Conservation (phyloP, 495 filamentous ascomycete genomes). For the Aeminium ludgeri region DNA sequence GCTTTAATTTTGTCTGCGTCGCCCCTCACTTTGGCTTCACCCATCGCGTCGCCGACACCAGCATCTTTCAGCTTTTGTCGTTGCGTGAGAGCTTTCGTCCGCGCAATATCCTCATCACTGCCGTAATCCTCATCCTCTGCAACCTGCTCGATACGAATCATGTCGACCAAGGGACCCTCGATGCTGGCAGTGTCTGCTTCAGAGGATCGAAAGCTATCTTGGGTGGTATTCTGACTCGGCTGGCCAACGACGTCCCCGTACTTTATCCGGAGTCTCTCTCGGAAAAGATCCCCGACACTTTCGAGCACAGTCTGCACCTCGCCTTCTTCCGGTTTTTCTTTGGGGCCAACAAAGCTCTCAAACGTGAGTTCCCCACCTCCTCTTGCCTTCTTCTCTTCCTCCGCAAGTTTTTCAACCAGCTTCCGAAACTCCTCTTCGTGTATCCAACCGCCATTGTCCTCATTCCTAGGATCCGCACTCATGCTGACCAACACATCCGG, state of each 20-base stretch:
- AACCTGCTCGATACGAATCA: constrained; percentile 29
- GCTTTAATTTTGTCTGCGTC: constrained; percentile 1
- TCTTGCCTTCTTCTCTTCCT: constrained; percentile 40
- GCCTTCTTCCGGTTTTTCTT: constrained; percentile 29
- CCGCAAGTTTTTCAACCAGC: constrained; percentile 40
- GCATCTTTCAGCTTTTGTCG: constrained; percentile 8
- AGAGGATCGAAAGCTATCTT: neutral
- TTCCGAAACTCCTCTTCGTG: constrained; percentile 72
- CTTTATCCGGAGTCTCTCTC: constrained; percentile 34
- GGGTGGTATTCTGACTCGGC: neutral
- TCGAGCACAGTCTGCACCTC: constrained; percentile 58
- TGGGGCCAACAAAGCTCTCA: constrained; percentile 40
- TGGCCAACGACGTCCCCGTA: no score
- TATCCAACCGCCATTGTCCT: constrained; percentile 59
- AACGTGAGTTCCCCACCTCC: constrained; percentile 37
- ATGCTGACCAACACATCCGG: constrained; percentile 67
- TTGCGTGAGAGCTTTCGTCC: constrained; percentile 12
- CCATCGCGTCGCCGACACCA: constrained; percentile 1
- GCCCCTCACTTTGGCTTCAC: constrained; percentile 8
- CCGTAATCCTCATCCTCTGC: constrained; percentile 33
- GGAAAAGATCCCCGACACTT: constrained; percentile 73
- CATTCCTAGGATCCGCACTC: constrained; percentile 61
- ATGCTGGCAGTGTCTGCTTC: neutral
- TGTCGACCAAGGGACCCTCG: constrained; percentile 28
- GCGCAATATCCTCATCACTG: constrained; percentile 34